Conservation (phyloP, 805 yeast species). For the fission yeast (Schizosaccharomyces pombe) region DNA sequence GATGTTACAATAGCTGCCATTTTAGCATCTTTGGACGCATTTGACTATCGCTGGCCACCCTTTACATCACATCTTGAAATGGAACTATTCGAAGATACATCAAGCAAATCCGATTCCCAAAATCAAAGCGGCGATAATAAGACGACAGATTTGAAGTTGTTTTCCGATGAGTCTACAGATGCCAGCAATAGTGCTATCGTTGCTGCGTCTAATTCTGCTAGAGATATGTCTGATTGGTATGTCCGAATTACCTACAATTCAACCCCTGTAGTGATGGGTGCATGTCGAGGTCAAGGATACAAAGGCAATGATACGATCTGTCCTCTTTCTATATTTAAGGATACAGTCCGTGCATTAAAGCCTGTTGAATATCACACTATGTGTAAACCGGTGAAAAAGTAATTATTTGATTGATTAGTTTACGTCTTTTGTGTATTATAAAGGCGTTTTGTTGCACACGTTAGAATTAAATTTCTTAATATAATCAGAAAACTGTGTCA, state of each 20-base stretch:
- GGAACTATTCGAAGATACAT: constrained; percentile 8
- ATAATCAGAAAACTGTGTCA: too few relatives aligned
- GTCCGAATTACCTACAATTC: constrained; percentile 10
- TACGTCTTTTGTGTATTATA: too few relatives aligned
- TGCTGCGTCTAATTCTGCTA: neutral
- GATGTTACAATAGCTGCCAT: constrained; percentile 11
- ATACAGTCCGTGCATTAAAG: neutral
- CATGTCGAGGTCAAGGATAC: constrained; percentile 6
- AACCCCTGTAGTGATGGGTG: constrained; percentile 8
- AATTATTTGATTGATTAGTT: neutral
- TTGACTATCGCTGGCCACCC: constrained; percentile 11
- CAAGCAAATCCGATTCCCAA: neutral
- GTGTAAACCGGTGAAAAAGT: constrained; percentile 1
- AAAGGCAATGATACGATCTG: neutral
- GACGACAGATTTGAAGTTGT: neutral
- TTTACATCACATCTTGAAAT: constrained; percentile 10
- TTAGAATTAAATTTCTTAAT: too few relatives aligned
- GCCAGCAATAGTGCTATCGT: neutral
- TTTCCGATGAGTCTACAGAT: neutral
- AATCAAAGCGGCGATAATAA: too few relatives aligned
- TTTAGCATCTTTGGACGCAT: constrained; percentile 9
- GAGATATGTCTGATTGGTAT: constrained; percentile 3
- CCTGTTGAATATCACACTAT: neutral
- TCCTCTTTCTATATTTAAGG: neutral
- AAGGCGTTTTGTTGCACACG: too few relatives aligned